phyloP scores from a whole-genome alignment of 2,329 filamentous ascomycete genomes.

The Polytolypa hystricis region DNA sequence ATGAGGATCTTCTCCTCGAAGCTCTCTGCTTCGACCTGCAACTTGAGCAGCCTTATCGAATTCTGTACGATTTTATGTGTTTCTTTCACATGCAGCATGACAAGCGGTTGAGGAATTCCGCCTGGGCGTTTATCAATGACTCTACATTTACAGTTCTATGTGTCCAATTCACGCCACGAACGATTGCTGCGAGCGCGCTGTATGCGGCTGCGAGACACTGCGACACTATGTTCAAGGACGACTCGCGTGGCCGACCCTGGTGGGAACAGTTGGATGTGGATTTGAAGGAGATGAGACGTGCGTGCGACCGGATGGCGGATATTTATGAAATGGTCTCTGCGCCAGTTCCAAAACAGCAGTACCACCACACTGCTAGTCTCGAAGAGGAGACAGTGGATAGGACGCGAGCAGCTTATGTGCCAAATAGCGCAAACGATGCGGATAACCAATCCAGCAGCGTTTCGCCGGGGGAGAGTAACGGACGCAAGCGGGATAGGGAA shows the following conservation, averaged over 20 bases:
- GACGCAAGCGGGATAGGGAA: conserved; percentile 12
- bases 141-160: conserved; percentile 75
- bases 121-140: conserved; percentile 93
- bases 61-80: conserved; percentile 69
- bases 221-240: conserved; percentile 59
- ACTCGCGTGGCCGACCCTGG: conserved; percentile 68
- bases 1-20: conserved; percentile 88
- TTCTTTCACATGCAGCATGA: conserved; percentile 65
- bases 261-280: conserved; percentile 70
- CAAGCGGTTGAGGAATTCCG: conserved; percentile 69
- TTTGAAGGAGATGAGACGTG: conserved; percentile 57
- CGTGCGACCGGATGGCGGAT: conserved; percentile 63
- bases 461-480: conserved; percentile 10
- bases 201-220: conserved; percentile 76
- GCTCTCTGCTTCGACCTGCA: conserved; percentile 88
- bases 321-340: conserved; percentile 36
- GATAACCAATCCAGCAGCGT: conserved; percentile 6
- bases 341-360: conserved; percentile 34
- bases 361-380: conserved; percentile 27
- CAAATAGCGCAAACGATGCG: conserved; percentile 19
- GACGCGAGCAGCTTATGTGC: conserved; percentile 20
- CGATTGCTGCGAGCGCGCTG: conserved; percentile 73
- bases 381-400: conserved; percentile 24
- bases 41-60: conserved; percentile 76
- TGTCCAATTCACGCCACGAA: conserved; percentile 64